Percentiles rank a stretch among this genome's conserved stretches.
phyloP scores from a whole-genome alignment of 2,329 filamentous ascomycete genomes.

The Remersonia thermophila region DNA sequence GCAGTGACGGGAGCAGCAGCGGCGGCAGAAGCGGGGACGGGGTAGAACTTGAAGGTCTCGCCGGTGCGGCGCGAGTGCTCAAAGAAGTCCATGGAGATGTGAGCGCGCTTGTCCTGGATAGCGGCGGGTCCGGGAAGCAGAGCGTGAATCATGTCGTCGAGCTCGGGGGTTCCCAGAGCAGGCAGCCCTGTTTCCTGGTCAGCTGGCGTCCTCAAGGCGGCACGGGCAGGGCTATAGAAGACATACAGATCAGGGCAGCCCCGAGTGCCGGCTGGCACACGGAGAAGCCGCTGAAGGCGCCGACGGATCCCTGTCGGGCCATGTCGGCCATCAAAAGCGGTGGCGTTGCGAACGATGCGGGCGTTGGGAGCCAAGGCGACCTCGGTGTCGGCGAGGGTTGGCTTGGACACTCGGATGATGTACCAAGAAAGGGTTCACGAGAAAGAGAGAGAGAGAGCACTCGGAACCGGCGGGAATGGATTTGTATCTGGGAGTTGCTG shows the following conservation, averaged over 20 bases:
- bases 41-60: slow-evolving; percentile 49
- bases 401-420: background rate
- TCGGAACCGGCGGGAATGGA: background rate
- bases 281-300: slow-evolving; percentile 39
- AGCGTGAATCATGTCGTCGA: slow-evolving; percentile 46
- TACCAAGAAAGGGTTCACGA: slow-evolving; percentile 1
- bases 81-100: slow-evolving; percentile 48
- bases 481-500: background rate
- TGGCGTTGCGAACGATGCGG: background rate
- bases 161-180: slow-evolving; percentile 48
- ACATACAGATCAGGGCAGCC: slow-evolving; percentile 38
- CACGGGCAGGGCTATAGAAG: too few relatives aligned
- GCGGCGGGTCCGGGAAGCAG: slow-evolving; percentile 42
- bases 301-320: slow-evolving; percentile 25
- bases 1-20: slow-evolving; percentile 25
- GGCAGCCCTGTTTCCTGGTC: slow-evolving; percentile 36
- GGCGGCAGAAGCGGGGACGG: slow-evolving; percentile 29
- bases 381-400: slow-evolving; percentile 1
- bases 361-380: background rate
- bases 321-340: slow-evolving; percentile 22
- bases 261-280: slow-evolving; percentile 47
- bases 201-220: too few relatives aligned
- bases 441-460: background rate
- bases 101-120: slow-evolving; percentile 46
- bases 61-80: slow-evolving; percentile 40